phyloP scores from a whole-genome alignment of 139 green algal genomes.

The Spirogloea muscicola region DNA sequence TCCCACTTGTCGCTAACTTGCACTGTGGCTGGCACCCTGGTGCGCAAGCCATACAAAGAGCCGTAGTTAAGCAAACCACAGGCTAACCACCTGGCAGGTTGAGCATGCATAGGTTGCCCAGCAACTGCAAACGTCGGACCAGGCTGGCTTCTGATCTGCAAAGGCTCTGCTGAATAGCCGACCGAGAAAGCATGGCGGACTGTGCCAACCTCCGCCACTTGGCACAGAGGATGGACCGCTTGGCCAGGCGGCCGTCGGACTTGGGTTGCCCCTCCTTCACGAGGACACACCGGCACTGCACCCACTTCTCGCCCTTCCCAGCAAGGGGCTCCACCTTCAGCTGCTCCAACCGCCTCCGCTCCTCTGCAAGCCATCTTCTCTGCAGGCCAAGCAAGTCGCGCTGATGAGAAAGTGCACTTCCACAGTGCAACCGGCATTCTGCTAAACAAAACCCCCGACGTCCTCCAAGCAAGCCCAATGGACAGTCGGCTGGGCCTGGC shows the following conservation, averaged over 20 bases:
- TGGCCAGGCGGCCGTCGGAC: background rate
- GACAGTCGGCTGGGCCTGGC: no score
- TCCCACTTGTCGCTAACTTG: background rate
- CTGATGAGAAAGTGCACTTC: background rate
- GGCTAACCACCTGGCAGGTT: background rate
- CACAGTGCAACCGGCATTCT: background rate
- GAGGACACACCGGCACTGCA: constrained; percentile 14
- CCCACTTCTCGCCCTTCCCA: constrained; percentile 5
- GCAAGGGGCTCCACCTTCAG: constrained; percentile 10
- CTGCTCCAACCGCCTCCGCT: constrained; percentile 9
- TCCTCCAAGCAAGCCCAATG: background rate
- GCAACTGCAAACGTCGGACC: background rate
- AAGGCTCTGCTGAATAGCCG: background rate
- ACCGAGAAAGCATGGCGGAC: background rate
- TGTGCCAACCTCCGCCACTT: constrained; percentile 22
- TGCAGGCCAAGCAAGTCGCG: no score
- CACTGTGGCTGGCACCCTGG: background rate
- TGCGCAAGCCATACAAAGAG: background rate
- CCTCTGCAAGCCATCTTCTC: no score
- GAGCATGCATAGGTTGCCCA: background rate
- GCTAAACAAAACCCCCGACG: background rate
- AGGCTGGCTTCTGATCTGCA: background rate
- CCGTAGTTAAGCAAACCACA: no score
- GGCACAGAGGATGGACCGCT: constrained; percentile 1
- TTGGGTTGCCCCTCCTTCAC: constrained; percentile 9